These are phyloP conservation scores for Kalaharituber pfeilii DNA, from an alignment of 2,329 filamentous ascomycete genomes.

Conservation along the genomic window DNA sequence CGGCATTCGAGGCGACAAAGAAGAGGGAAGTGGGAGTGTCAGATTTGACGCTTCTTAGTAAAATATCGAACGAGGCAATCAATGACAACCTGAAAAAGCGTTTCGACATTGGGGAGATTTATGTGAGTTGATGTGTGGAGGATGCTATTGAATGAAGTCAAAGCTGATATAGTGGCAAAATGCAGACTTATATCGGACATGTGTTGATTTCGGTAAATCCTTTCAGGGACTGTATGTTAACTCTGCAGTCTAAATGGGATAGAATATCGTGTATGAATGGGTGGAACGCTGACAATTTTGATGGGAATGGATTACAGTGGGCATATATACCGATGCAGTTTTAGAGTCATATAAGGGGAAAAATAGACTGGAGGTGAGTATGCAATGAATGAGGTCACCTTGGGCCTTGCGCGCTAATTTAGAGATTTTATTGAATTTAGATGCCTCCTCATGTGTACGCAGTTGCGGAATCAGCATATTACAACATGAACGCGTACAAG, in stretches of 20 bases:
- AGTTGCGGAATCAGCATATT: slow-evolving; percentile 89
- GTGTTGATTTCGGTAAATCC: slow-evolving; percentile 98
- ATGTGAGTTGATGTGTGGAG: slow-evolving; percentile 38
- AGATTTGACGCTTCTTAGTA: slow-evolving; percentile 91
- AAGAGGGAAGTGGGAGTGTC: slow-evolving; percentile 99
- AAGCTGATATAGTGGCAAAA: no score
- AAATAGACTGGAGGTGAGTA: slow-evolving; percentile 65
- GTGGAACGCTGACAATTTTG: slow-evolving; percentile 30
- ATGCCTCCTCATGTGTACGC: slow-evolving; percentile 92
- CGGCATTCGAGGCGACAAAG: slow-evolving; percentile 86
- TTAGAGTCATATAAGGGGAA: slow-evolving; percentile 90
- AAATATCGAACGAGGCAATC: slow-evolving; percentile 97
- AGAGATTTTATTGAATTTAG: slow-evolving; percentile 22
- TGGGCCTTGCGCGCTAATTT: neutral
- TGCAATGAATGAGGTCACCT: no score
- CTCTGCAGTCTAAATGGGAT: neutral
- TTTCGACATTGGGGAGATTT: slow-evolving; percentile 94
- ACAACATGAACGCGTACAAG: slow-evolving; percentile 99
- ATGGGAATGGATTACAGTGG: slow-evolving; percentile 36
- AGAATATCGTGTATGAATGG: neutral
- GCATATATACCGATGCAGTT: slow-evolving; percentile 91
- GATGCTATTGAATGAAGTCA: slow-evolving; percentile 22
- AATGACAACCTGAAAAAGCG: slow-evolving; percentile 98
- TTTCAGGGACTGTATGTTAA: slow-evolving; percentile 62
- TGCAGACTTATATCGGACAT: slow-evolving; percentile 94